These are phyloP conservation scores for Leccinum pellstonianum DNA, from an alignment of 768 basidiomycete genomes.

Conservation along the genomic window DNA sequence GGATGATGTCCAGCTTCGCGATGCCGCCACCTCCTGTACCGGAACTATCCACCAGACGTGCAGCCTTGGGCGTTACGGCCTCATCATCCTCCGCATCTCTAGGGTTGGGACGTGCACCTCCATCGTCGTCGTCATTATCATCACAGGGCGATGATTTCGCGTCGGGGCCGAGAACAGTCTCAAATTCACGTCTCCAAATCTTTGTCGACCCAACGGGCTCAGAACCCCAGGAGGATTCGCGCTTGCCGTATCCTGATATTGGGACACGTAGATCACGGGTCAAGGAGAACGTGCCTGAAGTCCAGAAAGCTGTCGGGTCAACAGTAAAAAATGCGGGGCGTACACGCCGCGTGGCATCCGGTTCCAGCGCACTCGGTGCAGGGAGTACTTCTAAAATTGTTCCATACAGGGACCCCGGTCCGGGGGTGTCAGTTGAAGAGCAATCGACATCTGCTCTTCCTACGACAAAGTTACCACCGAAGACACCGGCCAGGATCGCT, in stretches of 20 bases:
- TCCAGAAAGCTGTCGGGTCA: slow-evolving; percentile 65
- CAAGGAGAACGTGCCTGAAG: slow-evolving; percentile 76
- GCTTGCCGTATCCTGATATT: slow-evolving; percentile 63
- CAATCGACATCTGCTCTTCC: slow-evolving; percentile 35
- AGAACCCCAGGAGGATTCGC: slow-evolving; percentile 44
- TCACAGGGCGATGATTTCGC: slow-evolving; percentile 31
- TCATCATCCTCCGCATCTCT: slow-evolving; percentile 34
- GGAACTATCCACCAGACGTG: slow-evolving; percentile 38
- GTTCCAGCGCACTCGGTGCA: slow-evolving; percentile 18
- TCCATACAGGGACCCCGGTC: slow-evolving; percentile 61
- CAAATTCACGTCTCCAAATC: slow-evolving; percentile 62
- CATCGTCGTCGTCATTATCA: slow-evolving; percentile 11
- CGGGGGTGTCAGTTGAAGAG: slow-evolving; percentile 35
- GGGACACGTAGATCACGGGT: slow-evolving; percentile 76
- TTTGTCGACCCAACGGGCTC: slow-evolving; percentile 70
- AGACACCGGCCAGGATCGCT: slow-evolving; percentile 36
- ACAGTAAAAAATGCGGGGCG: slow-evolving; percentile 63
- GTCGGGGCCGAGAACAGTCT: slow-evolving; percentile 35
- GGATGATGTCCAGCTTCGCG: slow-evolving; percentile 66
- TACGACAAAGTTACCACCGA: slow-evolving; percentile 29
- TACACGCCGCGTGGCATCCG: slow-evolving; percentile 50
- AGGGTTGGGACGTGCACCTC: slow-evolving; percentile 10
- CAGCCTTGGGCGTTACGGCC: slow-evolving; percentile 46
- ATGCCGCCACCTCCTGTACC: slow-evolving; percentile 38
- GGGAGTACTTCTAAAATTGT: slow-evolving; percentile 55